phyloP scores from a whole-genome alignment of 768 basidiomycete genomes.

The Naematelia encephala region DNA sequence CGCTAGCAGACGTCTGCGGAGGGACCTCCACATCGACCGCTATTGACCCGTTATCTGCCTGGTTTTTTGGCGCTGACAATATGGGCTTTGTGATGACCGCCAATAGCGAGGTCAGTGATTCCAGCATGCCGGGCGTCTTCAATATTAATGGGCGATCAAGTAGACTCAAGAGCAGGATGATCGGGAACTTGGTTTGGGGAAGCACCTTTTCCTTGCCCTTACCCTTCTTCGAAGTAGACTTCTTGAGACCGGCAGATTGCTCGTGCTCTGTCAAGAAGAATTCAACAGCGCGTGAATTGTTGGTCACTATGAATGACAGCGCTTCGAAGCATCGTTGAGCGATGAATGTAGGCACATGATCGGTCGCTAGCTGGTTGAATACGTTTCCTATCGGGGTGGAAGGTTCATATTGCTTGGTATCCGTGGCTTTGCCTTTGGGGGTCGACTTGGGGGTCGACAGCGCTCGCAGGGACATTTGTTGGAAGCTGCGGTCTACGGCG shows the following conservation, averaged over 20 bases:
- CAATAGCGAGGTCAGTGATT: constrained; percentile 81
- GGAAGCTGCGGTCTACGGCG: constrained; percentile 87
- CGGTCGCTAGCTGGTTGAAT: constrained; percentile 56
- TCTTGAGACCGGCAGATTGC: constrained; percentile 65
- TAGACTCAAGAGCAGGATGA: constrained; percentile 80
- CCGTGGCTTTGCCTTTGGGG: constrained; percentile 56
- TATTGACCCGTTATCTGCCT: background rate
- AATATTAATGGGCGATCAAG: constrained; percentile 82
- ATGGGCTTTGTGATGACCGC: constrained; percentile 79
- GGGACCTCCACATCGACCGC: background rate
- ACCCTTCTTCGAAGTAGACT: constrained; percentile 61
- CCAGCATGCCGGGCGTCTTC: constrained; percentile 84
- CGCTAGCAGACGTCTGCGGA: background rate
- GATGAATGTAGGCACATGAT: constrained; percentile 85
- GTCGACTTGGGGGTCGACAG: constrained; percentile 61
- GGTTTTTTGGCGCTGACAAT: constrained; percentile 50
- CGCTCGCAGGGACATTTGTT: constrained; percentile 75
- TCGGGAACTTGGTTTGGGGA: constrained; percentile 79
- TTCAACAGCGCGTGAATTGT: constrained; percentile 76
- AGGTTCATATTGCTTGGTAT: constrained; percentile 25
- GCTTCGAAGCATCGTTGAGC: constrained; percentile 93
- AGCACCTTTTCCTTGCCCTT: constrained; percentile 83
- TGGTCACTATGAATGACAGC: constrained; percentile 76
- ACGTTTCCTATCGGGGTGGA: constrained; percentile 54
- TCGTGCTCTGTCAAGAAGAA: constrained; percentile 98